Evolutionary conservation across 78 protist species (phyloP).

Genomic region (Blattamonas nauphoetae): DNA sequence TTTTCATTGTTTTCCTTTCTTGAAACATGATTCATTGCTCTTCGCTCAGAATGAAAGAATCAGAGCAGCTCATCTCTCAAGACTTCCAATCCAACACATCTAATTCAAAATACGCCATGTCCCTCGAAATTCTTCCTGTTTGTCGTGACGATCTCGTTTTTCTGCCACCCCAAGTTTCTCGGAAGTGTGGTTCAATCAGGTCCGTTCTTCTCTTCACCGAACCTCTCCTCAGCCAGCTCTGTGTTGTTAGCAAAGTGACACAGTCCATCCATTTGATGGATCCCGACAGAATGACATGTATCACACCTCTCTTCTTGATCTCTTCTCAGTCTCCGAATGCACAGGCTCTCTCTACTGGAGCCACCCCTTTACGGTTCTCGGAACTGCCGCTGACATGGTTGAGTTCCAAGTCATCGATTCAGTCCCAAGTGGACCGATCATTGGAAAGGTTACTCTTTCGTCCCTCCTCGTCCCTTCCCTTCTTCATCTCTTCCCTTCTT

Average conservation of each 20-base stretch:
- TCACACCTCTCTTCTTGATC: background rate
- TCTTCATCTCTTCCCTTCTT: background rate
- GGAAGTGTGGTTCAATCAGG: conserved; percentile 46
- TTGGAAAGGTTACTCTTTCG: background rate
- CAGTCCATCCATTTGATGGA: conserved; percentile 63
- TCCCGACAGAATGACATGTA: conserved; percentile 61
- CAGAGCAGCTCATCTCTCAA: conserved; percentile 67
- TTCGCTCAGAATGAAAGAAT: background rate
- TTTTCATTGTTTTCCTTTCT: background rate
- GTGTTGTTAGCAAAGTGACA: conserved; percentile 48
- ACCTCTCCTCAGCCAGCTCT: conserved; percentile 48
- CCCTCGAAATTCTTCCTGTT: conserved; percentile 84
- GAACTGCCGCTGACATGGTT: background rate
- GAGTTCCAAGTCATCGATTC: background rate
- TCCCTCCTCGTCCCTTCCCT: background rate
- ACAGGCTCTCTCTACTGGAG: background rate
- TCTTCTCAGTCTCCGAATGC: background rate
- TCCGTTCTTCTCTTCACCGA: background rate
- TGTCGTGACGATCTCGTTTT: conserved; percentile 86
- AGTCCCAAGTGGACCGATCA: background rate
- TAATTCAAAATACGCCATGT: conserved; percentile 67
- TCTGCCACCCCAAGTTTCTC: conserved; percentile 61
- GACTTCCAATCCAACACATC: conserved; percentile 74
- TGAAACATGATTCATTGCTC: background rate
- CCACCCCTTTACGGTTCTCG: background rate